phyloP scores from a whole-genome alignment of 2,329 filamentous ascomycete genomes.

The Blastomyces emzantsi region DNA sequence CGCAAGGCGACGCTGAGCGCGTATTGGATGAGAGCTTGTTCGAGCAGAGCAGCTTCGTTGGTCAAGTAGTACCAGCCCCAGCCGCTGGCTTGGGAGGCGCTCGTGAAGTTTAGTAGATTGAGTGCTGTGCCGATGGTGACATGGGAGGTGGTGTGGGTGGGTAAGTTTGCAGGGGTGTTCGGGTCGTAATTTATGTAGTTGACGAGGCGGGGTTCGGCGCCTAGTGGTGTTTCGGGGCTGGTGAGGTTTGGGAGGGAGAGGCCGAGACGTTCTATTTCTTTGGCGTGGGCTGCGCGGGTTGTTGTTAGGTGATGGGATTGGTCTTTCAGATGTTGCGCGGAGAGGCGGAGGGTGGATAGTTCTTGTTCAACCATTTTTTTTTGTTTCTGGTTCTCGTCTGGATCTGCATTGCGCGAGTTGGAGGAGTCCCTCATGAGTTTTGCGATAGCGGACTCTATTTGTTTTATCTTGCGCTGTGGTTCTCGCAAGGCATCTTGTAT shows the following conservation, averaged over 20 bases:
- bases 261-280: slow-evolving; percentile 65
- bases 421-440: slow-evolving; percentile 23
- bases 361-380: slow-evolving; percentile 12
- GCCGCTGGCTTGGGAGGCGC: slow-evolving; percentile 69
- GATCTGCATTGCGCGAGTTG: slow-evolving; percentile 9
- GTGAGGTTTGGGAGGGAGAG: slow-evolving; percentile 80
- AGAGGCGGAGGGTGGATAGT: slow-evolving; percentile 25
- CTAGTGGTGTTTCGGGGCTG: slow-evolving; percentile 63
- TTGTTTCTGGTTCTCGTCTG: slow-evolving; percentile 14
- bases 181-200: slow-evolving; percentile 71
- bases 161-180: slow-evolving; percentile 25
- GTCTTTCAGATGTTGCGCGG: slow-evolving; percentile 34
- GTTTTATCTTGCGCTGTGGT: slow-evolving; percentile 37
- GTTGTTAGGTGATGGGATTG: slow-evolving; percentile 26
- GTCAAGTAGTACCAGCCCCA: slow-evolving; percentile 98
- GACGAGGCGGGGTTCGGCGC: slow-evolving; percentile 55
- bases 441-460: slow-evolving; percentile 36
- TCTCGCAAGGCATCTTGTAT: slow-evolving; percentile 34
- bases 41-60: slow-evolving; percentile 86
- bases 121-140: slow-evolving; percentile 78
- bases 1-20: slow-evolving; percentile 63
- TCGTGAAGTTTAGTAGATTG: slow-evolving; percentile 82
- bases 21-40: slow-evolving; percentile 87
- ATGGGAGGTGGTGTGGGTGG: slow-evolving; percentile 54
- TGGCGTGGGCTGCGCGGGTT: slow-evolving; percentile 30